Conservation (phyloP, 2,329 filamentous ascomycete genomes). For the Escovopsis sp. region DNA sequence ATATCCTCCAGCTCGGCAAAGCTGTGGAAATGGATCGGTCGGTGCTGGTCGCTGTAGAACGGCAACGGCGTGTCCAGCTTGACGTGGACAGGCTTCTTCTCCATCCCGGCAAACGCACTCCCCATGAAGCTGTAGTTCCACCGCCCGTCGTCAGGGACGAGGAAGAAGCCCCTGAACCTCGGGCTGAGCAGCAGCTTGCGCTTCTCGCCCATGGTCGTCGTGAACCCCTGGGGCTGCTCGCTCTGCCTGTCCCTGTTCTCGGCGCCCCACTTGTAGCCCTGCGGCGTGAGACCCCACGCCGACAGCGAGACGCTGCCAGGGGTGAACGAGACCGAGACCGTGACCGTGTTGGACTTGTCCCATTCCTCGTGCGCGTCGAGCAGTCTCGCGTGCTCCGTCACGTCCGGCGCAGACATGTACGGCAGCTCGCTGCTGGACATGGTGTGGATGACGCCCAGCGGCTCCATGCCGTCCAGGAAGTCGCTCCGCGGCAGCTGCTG, state of each 20-base stretch:
- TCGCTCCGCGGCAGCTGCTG: conserved; percentile 86
- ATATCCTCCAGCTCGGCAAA: conserved; percentile 96
- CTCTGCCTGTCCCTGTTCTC: conserved; percentile 89
- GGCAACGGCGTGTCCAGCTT: conserved; percentile 82
- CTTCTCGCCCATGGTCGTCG: conserved; percentile 84
- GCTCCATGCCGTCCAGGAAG: conserved; percentile 73
- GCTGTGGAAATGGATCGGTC: conserved; percentile 90
- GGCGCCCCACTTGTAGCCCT: conserved; percentile 91
- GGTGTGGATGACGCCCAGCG: conserved; percentile 89
- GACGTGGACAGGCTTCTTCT: conserved; percentile 83
- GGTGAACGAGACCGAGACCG: conserved; percentile 91
- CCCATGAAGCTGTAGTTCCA: conserved; percentile 99
- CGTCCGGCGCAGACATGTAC: conserved; percentile 92
- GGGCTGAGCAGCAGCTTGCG: conserved; percentile 87
- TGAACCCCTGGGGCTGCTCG: conserved; percentile 89
- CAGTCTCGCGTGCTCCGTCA: conserved; percentile 82
- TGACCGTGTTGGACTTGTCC: conserved; percentile 77
- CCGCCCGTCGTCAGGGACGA: conserved; percentile 74
- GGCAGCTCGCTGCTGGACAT: conserved; percentile 86
- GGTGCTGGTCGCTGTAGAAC: conserved; percentile 87
- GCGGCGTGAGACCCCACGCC: conserved; percentile 82
- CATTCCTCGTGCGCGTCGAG: conserved; percentile 58
- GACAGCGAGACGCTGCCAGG: conserved; percentile 90
- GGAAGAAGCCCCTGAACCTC: conserved; percentile 88
- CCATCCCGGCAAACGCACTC: conserved; percentile 68